A percentile compares a stretch with the other conserved stretches of the same genome.
phyloP scores from a whole-genome alignment of 805 yeast genomes.

The Monosporozyma servazzii region DNA sequence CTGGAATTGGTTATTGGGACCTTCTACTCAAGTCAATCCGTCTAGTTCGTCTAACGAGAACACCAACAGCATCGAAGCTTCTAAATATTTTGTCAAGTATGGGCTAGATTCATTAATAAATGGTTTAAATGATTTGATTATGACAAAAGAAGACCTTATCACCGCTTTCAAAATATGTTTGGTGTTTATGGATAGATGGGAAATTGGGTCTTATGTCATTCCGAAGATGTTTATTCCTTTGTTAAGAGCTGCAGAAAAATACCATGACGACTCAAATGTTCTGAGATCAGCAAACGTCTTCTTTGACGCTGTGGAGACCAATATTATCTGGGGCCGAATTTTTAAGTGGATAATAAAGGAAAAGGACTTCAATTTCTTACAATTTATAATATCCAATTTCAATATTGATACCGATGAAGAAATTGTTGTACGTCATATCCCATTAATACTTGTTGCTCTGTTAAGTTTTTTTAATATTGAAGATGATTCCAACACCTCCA shows the following conservation, averaged over 20 bases:
- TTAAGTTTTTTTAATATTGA: constrained; percentile 25
- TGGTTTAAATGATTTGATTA: constrained; percentile 46
- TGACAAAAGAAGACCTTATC: constrained; percentile 26
- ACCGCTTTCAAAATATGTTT: constrained; percentile 56
- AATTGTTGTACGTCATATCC: constrained; percentile 66
- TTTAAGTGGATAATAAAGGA: constrained; percentile 29
- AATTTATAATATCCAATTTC: constrained; percentile 55
- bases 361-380: constrained; percentile 38
- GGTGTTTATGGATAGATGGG: constrained; percentile 89
- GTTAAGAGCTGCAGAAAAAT: constrained; percentile 38
- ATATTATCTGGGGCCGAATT: constrained; percentile 64
- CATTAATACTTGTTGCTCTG: constrained; percentile 49
- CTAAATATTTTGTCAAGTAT: constrained; percentile 45
- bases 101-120: constrained; percentile 43
- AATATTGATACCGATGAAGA: constrained; percentile 75
- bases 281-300: constrained; percentile 54
- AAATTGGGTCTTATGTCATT: constrained; percentile 67
- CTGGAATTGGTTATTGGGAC: constrained; percentile 90
- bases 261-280: constrained; percentile 29
- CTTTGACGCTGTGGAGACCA: constrained; percentile 81
- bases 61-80: not conserved
- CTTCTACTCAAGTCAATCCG: constrained; percentile 23
- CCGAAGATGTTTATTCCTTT: constrained; percentile 64
- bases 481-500: constrained; percentile 2
- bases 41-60: constrained; percentile 12